These are phyloP conservation scores for Alternaria conjuncta DNA, from an alignment of 2,329 filamentous ascomycete species.

Conservation along the genomic window DNA sequence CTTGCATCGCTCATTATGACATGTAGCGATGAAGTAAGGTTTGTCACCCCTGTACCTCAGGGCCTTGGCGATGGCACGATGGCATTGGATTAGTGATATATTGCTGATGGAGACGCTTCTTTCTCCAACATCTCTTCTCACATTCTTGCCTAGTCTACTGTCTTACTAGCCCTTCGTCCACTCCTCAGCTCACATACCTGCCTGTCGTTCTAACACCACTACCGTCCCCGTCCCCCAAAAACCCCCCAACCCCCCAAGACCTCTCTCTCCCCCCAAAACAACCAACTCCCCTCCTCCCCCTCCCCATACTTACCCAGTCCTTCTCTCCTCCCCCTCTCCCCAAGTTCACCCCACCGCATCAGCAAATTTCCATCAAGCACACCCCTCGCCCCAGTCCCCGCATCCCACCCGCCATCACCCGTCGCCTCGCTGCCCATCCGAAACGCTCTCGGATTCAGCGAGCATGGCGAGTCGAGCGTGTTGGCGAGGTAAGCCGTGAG, in stretches of 20 bases:
- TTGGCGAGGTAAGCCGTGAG: slow-evolving; percentile 81
- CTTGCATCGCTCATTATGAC: too few species aligned
- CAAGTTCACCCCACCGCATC: slow-evolving; percentile 75
- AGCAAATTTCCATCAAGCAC: slow-evolving; percentile 82
- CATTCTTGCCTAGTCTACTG: too few species aligned
- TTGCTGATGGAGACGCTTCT: too few species aligned
- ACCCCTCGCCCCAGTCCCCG: slow-evolving; percentile 61
- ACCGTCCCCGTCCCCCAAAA: slow-evolving; percentile 35
- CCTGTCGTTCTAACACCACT: too few species aligned
- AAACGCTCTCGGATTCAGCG: slow-evolving; percentile 79
- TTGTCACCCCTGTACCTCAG: too few species aligned
- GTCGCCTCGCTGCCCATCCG: slow-evolving; percentile 59
- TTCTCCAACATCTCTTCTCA: too few species aligned
- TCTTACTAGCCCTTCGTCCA: too few species aligned
- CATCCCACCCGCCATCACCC: slow-evolving; percentile 42
- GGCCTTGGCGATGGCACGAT: too few species aligned
- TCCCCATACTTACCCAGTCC: slow-evolving; percentile 76
- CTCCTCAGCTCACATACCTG: too few species aligned
- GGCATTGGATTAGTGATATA: too few species aligned
- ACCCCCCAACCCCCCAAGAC: slow-evolving; percentile 69
- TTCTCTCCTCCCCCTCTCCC: slow-evolving; percentile 73
- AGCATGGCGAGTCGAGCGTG: slow-evolving; percentile 72
- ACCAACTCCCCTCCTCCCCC: slow-evolving; percentile 67
- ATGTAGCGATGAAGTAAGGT: too few species aligned
- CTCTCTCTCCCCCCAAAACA: slow-evolving; percentile 73